These are phyloP conservation scores for Bretschneidera sinensis DNA, from an alignment of 345 rosid genomes.

Conservation along the genomic window DNA sequence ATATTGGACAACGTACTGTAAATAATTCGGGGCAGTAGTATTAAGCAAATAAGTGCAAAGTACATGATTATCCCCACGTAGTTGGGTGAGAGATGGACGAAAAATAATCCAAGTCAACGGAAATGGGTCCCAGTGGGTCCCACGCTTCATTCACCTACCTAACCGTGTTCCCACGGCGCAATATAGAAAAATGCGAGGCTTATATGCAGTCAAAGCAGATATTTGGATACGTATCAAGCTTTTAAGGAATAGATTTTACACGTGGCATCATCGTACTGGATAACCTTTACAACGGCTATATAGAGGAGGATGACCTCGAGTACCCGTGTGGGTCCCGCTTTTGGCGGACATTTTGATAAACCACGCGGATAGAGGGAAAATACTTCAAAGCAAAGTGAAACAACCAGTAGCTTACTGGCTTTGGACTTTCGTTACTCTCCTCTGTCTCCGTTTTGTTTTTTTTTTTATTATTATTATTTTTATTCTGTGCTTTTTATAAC, in stretches of 20 bases:
- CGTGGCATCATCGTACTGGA: conserved; percentile 15
- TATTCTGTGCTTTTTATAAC: neutral
- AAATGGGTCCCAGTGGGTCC: conserved; percentile 11
- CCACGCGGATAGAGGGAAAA: neutral
- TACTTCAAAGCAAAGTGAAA: conserved; percentile 10
- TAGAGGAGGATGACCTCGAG: neutral
- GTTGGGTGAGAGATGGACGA: neutral
- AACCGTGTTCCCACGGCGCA: conserved; percentile 17
- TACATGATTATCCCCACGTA: too few species aligned
- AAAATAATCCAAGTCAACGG: conserved; percentile 20
- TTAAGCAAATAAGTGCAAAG: too few species aligned
- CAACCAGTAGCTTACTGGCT: neutral
- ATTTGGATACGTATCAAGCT: conserved; percentile 19
- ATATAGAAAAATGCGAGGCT: conserved; percentile 4
- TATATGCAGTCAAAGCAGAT: conserved; percentile 10
- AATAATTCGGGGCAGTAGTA: too few species aligned
- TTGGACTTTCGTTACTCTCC: neutral
- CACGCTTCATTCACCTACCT: conserved; percentile 11
- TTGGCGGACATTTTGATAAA: conserved; percentile 15
- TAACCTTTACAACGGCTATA: conserved; percentile 15
- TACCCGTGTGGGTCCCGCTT: conserved; percentile 16
- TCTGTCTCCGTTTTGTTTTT: too few species aligned
- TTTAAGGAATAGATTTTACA: neutral
- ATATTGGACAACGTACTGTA: too few species aligned
- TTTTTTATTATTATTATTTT: neutral